phyloP scores from a whole-genome alignment of 495 filamentous ascomycete species.

The Penicillium robsamsonii region DNA sequence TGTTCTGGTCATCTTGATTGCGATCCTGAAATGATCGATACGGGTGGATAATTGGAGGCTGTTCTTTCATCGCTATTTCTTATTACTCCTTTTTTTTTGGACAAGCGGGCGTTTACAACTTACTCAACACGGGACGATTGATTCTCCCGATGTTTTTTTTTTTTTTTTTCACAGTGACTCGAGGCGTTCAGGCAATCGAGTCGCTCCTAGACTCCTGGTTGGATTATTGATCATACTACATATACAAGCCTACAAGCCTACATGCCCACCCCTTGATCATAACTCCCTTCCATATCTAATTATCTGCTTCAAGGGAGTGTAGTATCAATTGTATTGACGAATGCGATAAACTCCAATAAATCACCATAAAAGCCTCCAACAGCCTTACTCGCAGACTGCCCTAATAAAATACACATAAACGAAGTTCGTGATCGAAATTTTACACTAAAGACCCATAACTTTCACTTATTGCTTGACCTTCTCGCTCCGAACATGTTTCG shows the following conservation, averaged over 20 bases:
- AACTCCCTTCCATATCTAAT: background rate
- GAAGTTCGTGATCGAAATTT: background rate
- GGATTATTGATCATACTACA: slow-evolving; percentile 11
- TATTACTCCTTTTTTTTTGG: slow-evolving; percentile 7
- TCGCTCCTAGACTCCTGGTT: slow-evolving; percentile 1
- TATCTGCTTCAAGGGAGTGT: background rate
- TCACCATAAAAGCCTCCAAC: background rate
- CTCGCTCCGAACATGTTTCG: slow-evolving; percentile 35
- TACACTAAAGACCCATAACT: background rate
- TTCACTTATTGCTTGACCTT: slow-evolving; percentile 11
- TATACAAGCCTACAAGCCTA: slow-evolving; percentile 2
- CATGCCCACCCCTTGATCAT: background rate
- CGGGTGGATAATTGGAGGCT: background rate
- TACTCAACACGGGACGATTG: slow-evolving; percentile 5
- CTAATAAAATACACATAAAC: background rate
- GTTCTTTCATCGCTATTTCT: slow-evolving; percentile 13
- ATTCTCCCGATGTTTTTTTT: slow-evolving; percentile 10
- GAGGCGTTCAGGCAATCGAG: slow-evolving; percentile 18
- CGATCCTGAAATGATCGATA: slow-evolving; percentile 63
- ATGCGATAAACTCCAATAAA: background rate
- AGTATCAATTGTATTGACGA: slow-evolving; percentile 5
- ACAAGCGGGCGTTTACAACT: slow-evolving; percentile 30
- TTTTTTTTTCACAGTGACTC: slow-evolving; percentile 9
- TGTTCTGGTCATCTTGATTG: slow-evolving; percentile 73
- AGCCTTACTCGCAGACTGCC: background rate